Percentiles rank a stretch among this genome's conserved stretches.
These are phyloP conservation scores for Pyrrhoderma noxium DNA, from an alignment of 1,284 basidiomycete genomes.

Conservation along the genomic window DNA sequence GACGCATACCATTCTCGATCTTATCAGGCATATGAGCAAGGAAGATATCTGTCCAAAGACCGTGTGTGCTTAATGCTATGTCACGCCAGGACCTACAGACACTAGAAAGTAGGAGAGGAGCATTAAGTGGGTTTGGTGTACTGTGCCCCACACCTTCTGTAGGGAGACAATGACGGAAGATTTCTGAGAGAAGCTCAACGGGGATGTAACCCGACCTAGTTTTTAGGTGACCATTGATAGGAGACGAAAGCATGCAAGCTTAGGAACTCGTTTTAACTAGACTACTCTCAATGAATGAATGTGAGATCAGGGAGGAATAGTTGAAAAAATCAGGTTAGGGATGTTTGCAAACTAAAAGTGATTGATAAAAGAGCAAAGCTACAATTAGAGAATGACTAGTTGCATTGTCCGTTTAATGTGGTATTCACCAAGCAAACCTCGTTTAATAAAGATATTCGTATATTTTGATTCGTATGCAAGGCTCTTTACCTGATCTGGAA, in stretches of 20 bases:
- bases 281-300: no score
- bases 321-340: no score
- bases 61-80: conserved; percentile 4
- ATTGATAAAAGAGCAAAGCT: neutral
- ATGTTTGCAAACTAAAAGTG: neutral
- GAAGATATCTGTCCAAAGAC: conserved; percentile 5
- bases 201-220: conserved; percentile 3
- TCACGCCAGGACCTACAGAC: conserved; percentile 13
- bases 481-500: no score
- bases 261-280: no score
- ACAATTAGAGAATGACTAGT: no score
- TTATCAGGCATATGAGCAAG: neutral
- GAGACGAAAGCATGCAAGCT: no score
- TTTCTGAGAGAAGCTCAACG: conserved; percentile 7
- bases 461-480: no score
- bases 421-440: no score
- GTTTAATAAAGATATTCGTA: no score
- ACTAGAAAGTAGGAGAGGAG: conserved; percentile 1
- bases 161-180: conserved; percentile 9
- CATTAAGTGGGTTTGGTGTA: neutral
- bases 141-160: neutral
- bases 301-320: no score
- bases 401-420: no score
- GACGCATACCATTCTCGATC: neutral
- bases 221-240: conserved; percentile 1